Evolutionary conservation across 768 basidiomycete species (phyloP), one percentile per base, ranked within the genome.

Genomic region (Tricholoma sp.): DNA sequence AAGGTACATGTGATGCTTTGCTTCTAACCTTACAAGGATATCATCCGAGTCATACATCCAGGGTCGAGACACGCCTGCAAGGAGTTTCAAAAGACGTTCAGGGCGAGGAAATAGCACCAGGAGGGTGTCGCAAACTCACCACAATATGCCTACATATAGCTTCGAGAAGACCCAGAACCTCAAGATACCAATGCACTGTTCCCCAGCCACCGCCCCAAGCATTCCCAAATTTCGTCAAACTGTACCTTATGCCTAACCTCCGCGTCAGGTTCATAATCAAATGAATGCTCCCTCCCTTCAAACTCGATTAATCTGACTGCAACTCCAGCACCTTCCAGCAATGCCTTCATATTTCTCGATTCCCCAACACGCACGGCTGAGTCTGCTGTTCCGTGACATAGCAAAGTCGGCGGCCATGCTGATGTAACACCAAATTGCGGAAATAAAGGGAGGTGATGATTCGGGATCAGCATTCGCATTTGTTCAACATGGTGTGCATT

Each of bases 321-420:
- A 22, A 78, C 77, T 3, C 29, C 71, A 2, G 10, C 22, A 11
- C n/a, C n/a, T 18, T 43, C 53, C 22, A 37, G 37, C 34, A 72
- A 57, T 0, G 56, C 50, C 6, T 64, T 59, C 41, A 83, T 54
- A 37, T 68, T 63, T 29, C 64, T 64, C 5, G 82, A 81, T 57
- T 83, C 80, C 3, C 59, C 34, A 0, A 73, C 52, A 5, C 62
- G 74, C 7, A 84, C 80, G 0, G 78, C 78, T 0, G 78, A 73
- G 63, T 84, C 83, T 1, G 60, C 63, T 1, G 73, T 69, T 29
- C 82, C 82, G 52, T 83, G 83, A 14, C 81, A 57, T 22, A 83
- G 63, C 55, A 79, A 66, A 18, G 74, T 76, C 9, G 74, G 74
- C 0, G 83, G 83, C 74, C 81, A 81, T 12, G 65, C 58, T 1